Evolutionary conservation across 805 yeast genomes (phyloP), one percentile per base, ranked within the genome.

Genomic region (Candida odintsovae): DNA sequence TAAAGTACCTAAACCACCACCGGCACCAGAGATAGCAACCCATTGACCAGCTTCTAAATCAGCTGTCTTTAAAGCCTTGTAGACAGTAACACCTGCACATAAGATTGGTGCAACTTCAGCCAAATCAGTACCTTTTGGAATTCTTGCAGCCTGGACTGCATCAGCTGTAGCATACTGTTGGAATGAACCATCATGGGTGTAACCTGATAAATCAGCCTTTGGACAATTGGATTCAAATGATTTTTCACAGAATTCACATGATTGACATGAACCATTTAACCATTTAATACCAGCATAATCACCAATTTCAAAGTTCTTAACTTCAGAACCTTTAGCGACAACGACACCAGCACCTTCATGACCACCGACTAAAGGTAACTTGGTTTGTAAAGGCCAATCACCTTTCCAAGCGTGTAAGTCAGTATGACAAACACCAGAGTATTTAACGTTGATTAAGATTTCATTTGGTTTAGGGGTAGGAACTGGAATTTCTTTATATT

Each of bases 21-120:
- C 86, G 51, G 89, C 89, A 70, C 92, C 90, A 46, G 88, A 79
- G 50, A 84, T 72, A 50, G 80, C 78, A 53, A 82, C 85, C 83
- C 84, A 83, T 66, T 84, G 80, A 62, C 90, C 90, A 22, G 90
- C 73, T 40, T 53, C 51, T 49, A 76, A 61, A 44, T 70, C 64
- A 44, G 86, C 82, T 43, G 80, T 73, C 69, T 80, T 80, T 60
- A 80, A 68, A 13, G 84, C 85, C 70, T 80, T 80, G 78, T 78
- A 80, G 39, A 77, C 85, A 42, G 86, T 56, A 38, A 56, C 57
- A 54, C 59, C 59, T 22, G 59, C 59, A 50, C 86, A 80, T 64
- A 80, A 69, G 57, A 80, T 74, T 52, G 86, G 86, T 39, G 83
- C 80, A 49, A 75, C 74, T 55, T 71, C 68, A 46, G 80, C 76